Evolutionary conservation across 768 basidiomycete genomes (phyloP).

Genomic region (Baorangia bicolor): DNA sequence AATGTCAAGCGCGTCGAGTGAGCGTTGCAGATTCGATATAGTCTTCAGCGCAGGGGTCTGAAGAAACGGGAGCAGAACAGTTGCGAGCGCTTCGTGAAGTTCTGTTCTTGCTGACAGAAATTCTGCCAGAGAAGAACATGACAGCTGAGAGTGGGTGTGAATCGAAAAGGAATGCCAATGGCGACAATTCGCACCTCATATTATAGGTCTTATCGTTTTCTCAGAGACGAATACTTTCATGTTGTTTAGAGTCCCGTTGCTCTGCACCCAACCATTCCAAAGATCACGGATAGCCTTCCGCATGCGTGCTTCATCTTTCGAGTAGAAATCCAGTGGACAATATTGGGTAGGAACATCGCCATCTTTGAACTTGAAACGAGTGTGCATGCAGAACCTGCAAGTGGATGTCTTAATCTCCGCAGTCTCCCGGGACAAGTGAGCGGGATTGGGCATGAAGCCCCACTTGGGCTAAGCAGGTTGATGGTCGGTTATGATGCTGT

Average conservation of each 20-base stretch:
- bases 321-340: conserved; percentile 92
- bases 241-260: conserved; percentile 72
- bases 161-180: not conserved
- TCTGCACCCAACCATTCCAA: conserved; percentile 70
- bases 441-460: conserved; percentile 78
- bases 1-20: conserved; percentile 80
- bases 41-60: conserved; percentile 50
- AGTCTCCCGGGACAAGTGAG: conserved; percentile 60
- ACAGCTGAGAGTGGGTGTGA: conserved; percentile 6
- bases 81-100: conserved; percentile 52
- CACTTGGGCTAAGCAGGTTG: conserved; percentile 79
- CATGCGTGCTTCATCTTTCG: conserved; percentile 60
- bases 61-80: conserved; percentile 46
- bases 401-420: conserved; percentile 60
- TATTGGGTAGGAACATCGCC: conserved; percentile 45
- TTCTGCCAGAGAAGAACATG: conserved; percentile 1
- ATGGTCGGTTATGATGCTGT: conserved; percentile 1
- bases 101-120: conserved; percentile 22
- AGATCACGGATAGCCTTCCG: conserved; percentile 63
- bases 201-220: conserved; percentile 52
- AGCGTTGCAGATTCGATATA: conserved; percentile 64
- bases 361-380: conserved; percentile 46
- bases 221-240: conserved; percentile 78
- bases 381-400: conserved; percentile 93
- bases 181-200: conserved; percentile 46